These are phyloP conservation scores for Diaporthe batatas DNA, from an alignment of 2,329 filamentous ascomycete species.

Conservation along the genomic window DNA sequence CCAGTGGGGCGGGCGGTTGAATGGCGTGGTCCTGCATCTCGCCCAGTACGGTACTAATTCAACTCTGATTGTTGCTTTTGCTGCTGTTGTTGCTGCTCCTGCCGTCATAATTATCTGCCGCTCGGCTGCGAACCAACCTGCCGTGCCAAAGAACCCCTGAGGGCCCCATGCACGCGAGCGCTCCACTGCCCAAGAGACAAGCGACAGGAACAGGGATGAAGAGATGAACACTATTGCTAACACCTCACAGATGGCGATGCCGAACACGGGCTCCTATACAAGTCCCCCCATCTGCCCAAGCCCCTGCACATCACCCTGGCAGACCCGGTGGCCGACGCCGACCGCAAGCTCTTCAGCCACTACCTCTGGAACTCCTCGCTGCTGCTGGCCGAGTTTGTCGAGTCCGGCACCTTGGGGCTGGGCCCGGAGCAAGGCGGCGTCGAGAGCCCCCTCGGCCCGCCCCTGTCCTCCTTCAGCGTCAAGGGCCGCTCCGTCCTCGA, in stretches of 20 bases:
- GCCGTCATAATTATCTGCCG: not conserved
- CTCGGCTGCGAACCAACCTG: not conserved
- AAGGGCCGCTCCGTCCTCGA: constrained; percentile 69
- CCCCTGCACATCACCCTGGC: constrained; percentile 60
- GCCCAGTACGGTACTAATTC: not conserved
- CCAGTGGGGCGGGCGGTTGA: not conserved
- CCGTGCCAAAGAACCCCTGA: constrained; percentile 1
- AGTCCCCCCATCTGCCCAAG: constrained; percentile 62
- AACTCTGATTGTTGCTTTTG: not conserved
- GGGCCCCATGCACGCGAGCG: not conserved
- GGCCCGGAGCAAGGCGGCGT: constrained; percentile 16
- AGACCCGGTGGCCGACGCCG: constrained; percentile 64
- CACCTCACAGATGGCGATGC: constrained; percentile 66
- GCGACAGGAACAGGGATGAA: not conserved
- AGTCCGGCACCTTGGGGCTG: constrained; percentile 59
- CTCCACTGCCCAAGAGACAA: not conserved
- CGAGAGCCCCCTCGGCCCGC: constrained; percentile 30
- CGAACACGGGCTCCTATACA: constrained; percentile 70
- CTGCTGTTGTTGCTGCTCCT: not conserved
- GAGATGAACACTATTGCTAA: constrained; percentile 11
- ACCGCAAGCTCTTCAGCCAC: constrained; percentile 75
- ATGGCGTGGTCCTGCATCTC: not conserved
- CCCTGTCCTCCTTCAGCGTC: constrained; percentile 58
- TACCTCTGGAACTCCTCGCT: constrained; percentile 79
- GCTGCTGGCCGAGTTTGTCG: constrained; percentile 67